Base-by-base conservation (phyloP, 495 filamentous ascomycete genomes). In the Elaphomyces granulatus region DNA sequence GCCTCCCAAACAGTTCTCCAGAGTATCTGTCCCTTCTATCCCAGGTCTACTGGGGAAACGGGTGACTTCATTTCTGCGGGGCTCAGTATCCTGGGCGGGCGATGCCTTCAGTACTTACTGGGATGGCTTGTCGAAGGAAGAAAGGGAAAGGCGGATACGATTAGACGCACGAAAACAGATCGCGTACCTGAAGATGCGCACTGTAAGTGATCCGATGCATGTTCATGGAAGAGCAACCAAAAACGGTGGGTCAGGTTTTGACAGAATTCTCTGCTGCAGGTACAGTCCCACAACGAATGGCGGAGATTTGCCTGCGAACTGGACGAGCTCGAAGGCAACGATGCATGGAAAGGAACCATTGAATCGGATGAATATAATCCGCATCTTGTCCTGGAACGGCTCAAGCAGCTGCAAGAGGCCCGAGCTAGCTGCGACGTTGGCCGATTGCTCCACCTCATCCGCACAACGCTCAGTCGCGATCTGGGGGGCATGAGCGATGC, bases 401-500 rank as follows among this genome's bases (percentile, higher is more conserved):
- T 94, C 23, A 63, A 66, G 41, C 75, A 85, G 44, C 66, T 95
- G 36, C 77, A 92, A 37, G 71, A 81, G 15, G 87, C 85, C 26
- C 74, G 83, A 12, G 67, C 68, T 17, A 80, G 67, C 49, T 77
- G 77, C 46, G 86, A 95, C 61, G 71, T 83, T 42, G 67, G 65
- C 32, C 63, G 59, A 20, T 88, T 94, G 82, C 62, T 90, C 42
- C 81, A 82, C 45, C 67, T 88, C 19, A 66, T 94, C 26, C 77
- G 87, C 30, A 94, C 87, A 0, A 67, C 81, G 3, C 54, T 95
- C 38, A 83, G 80, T 21, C 78, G 87, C 20, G 76, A 85, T 46
- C 52, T 94, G 23, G 88, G 85, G 8, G 80, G 77, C 44, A 94
- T 94, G 81, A 83, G 80, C 37, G 81, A 87, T 54, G 67, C 78